phyloP scores from a whole-genome alignment of 2,329 filamentous ascomycete genomes.

The Colletotrichum abscissum region DNA sequence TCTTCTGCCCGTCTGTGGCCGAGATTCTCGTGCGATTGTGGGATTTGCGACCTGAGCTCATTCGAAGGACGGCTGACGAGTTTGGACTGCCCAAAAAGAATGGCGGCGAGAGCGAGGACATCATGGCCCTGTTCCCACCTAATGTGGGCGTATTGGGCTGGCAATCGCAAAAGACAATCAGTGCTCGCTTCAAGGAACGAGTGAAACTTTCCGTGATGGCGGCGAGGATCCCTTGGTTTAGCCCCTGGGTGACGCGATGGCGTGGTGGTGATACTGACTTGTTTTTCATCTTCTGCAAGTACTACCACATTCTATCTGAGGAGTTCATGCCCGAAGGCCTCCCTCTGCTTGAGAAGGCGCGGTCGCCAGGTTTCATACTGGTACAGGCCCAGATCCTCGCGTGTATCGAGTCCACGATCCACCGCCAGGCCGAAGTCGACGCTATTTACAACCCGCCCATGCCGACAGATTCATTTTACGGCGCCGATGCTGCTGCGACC shows the following conservation, averaged over 20 bases:
- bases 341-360: slow-evolving; percentile 65
- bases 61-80: slow-evolving; percentile 78
- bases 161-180: slow-evolving; percentile 62
- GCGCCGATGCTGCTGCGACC: slow-evolving; percentile 74
- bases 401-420: slow-evolving; percentile 84
- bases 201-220: slow-evolving; percentile 75
- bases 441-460: slow-evolving; percentile 53
- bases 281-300: slow-evolving; percentile 91
- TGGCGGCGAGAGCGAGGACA: slow-evolving; percentile 69
- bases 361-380: slow-evolving; percentile 81
- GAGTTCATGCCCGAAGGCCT: slow-evolving; percentile 74
- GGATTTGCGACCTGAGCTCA: slow-evolving; percentile 74
- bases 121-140: slow-evolving; percentile 77
- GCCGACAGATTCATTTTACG: slow-evolving; percentile 57
- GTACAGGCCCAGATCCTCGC: slow-evolving; percentile 85
- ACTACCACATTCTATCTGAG: slow-evolving; percentile 82
- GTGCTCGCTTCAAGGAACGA: slow-evolving; percentile 71
- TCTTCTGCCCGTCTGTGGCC: slow-evolving; percentile 88
- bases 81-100: slow-evolving; percentile 71
- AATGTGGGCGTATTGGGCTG: slow-evolving; percentile 68
- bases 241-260: slow-evolving; percentile 88
- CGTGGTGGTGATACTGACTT: slow-evolving; percentile 88
- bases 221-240: slow-evolving; percentile 83
- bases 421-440: slow-evolving; percentile 73
- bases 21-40: slow-evolving; percentile 87